Conservation (phyloP, 306 rosid species). For the Ceratonia siliqua region DNA sequence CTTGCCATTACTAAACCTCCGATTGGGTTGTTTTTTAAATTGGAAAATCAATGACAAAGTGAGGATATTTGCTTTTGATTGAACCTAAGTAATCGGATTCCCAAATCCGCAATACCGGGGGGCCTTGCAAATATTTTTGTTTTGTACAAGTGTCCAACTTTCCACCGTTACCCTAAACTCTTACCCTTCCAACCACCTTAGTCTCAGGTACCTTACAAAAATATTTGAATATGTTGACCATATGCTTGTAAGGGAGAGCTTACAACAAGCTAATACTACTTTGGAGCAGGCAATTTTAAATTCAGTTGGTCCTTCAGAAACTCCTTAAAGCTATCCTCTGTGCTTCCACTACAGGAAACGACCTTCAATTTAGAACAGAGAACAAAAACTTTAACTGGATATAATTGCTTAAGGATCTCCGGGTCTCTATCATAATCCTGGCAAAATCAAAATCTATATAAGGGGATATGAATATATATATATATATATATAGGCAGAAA, state of each 20-base stretch:
- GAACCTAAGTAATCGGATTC: background rate
- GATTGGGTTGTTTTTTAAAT: slow-evolving; percentile 51
- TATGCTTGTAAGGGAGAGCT: background rate
- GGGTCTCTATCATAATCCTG: slow-evolving; percentile 95
- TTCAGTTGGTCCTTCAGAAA: slow-evolving; percentile 50
- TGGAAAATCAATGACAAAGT: slow-evolving; percentile 72
- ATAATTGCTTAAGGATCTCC: slow-evolving; percentile 51
- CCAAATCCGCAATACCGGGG: background rate
- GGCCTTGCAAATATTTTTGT: background rate
- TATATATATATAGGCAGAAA: no score
- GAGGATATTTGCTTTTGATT: slow-evolving; percentile 56
- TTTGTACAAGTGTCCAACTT: no score
- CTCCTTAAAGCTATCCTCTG: slow-evolving; percentile 64
- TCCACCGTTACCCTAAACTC: no score
- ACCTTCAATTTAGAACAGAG: slow-evolving; percentile 64
- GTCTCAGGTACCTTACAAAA: no score
- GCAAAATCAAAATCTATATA: slow-evolving; percentile 2
- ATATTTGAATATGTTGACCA: background rate
- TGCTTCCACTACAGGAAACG: slow-evolving; percentile 42
- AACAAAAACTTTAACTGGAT: slow-evolving; percentile 60
- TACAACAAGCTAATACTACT: background rate
- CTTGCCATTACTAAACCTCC: slow-evolving; percentile 76
- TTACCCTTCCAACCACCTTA: no score
- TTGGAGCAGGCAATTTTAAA: slow-evolving; percentile 32
- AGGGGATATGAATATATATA: background rate